Conservation (phyloP, 2,329 filamentous ascomycete genomes). For the Neurospora crassa region DNA sequence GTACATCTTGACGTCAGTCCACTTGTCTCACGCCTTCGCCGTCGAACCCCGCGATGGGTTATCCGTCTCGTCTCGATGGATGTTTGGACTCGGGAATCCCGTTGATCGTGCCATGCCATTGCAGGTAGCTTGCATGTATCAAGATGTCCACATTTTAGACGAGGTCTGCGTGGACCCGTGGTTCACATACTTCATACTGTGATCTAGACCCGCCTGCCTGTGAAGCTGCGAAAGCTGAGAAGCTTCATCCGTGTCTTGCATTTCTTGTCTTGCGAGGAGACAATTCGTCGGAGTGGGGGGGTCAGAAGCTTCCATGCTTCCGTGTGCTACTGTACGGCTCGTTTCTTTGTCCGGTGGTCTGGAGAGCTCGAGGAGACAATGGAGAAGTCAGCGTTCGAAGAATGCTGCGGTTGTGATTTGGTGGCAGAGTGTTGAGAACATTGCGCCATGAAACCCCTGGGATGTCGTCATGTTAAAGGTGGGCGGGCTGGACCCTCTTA, state of each 20-base stretch:
- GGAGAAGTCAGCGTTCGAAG: not conserved
- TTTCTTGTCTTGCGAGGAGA: not conserved
- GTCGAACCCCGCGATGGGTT: not conserved
- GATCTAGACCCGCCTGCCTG: not conserved
- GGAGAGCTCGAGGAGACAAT: not conserved
- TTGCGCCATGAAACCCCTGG: not conserved
- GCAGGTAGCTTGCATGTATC: not conserved
- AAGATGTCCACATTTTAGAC: not conserved
- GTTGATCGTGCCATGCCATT: not conserved
- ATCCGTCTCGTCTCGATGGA: not conserved
- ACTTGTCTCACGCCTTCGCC: not conserved
- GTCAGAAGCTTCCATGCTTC: not conserved
- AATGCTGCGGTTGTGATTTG: not conserved
- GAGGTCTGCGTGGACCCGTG: not conserved
- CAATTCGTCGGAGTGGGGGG: not conserved
- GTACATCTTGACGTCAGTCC: not conserved
- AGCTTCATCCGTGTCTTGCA: not conserved
- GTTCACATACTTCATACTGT: not conserved
- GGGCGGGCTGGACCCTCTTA: not conserved
- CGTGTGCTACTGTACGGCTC: not conserved
- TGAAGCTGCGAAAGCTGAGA: not conserved
- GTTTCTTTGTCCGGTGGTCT: not conserved
- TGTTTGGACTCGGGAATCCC: not conserved
- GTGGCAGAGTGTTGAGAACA: not conserved
- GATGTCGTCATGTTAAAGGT: not conserved